Evolutionary conservation across 1,284 basidiomycete genomes (phyloP).

Genomic region (Anthracocystis setariae): DNA sequence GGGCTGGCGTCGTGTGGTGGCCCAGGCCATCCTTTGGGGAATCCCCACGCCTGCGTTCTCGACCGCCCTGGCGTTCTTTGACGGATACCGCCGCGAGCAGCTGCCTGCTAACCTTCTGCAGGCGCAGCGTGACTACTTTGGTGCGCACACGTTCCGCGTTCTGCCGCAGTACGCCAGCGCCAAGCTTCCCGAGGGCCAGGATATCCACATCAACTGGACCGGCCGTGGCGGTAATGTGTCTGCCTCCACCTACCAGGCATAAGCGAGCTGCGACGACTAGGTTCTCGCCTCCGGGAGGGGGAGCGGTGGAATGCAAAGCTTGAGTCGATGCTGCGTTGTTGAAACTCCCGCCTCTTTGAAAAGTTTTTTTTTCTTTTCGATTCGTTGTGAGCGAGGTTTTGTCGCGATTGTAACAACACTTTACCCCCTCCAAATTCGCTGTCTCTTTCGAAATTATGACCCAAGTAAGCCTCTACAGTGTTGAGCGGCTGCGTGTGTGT

Average conservation of each 20-base stretch:
- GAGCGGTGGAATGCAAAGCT: too few species aligned
- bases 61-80: conserved; percentile 97
- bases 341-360: too few species aligned
- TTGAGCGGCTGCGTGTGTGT: too few species aligned
- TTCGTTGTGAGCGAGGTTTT: too few species aligned
- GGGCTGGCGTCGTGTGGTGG: conserved; percentile 96
- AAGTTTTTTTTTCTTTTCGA: too few species aligned
- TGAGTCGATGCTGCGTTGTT: too few species aligned
- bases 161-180: conserved; percentile 61
- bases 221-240: conserved; percentile 93
- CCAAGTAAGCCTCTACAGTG: too few species aligned
- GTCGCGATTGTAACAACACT: too few species aligned
- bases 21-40: conserved; percentile 96
- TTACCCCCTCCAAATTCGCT: too few species aligned
- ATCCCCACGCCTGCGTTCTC: conserved; percentile 95
- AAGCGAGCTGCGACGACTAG: too few species aligned
- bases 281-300: too few species aligned
- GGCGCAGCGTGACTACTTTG: conserved; percentile 78
- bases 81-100: conserved; percentile 88
- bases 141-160: conserved; percentile 55
- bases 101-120: conserved; percentile 92
- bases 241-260: conserved; percentile 89
- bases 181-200: conserved; percentile 77
- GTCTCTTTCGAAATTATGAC: too few species aligned
- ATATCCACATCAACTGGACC: conserved; percentile 77